Evolutionary conservation across 345 rosid genomes (phyloP).

Genomic region (Lepidium africanum): DNA sequence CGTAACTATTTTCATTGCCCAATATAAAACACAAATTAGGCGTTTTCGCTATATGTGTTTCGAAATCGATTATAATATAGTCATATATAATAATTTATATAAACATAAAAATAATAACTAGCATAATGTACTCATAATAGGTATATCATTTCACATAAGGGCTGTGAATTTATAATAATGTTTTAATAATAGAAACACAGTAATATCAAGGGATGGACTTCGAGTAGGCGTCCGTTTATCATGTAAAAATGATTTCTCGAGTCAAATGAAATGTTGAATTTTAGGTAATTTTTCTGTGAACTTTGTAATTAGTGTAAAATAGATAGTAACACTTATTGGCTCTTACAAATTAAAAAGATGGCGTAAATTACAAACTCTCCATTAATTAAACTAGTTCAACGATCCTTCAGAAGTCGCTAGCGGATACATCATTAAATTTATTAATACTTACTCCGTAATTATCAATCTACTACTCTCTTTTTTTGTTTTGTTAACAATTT

Average conservation of each 20-base stretch:
- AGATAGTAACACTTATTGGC: background rate
- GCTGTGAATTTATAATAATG: no score
- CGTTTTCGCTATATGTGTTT: background rate
- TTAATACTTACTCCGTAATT: background rate
- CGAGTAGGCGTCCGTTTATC: background rate
- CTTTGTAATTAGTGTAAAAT: background rate
- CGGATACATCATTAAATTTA: background rate
- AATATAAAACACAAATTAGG: background rate
- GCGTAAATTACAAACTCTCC: conserved; percentile 1
- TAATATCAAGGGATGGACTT: background rate
- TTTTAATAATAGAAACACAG: no score
- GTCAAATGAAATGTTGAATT: no score
- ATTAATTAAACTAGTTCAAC: background rate
- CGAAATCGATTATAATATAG: background rate
- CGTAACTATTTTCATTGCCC: background rate
- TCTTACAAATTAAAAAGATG: background rate
- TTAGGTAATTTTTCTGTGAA: no score
- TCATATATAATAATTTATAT: background rate
- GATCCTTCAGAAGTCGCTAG: background rate
- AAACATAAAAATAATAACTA: background rate
- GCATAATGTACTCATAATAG: background rate
- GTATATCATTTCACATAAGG: no score
- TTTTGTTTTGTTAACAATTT: background rate
- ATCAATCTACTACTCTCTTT: background rate
- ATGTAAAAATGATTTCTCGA: no score